A percentile compares a stretch with the other conserved stretches of the same genome.
These are phyloP conservation scores for Solanum hybrid DNA, from an alignment of 305 asterid species.

Conservation along the genomic window DNA sequence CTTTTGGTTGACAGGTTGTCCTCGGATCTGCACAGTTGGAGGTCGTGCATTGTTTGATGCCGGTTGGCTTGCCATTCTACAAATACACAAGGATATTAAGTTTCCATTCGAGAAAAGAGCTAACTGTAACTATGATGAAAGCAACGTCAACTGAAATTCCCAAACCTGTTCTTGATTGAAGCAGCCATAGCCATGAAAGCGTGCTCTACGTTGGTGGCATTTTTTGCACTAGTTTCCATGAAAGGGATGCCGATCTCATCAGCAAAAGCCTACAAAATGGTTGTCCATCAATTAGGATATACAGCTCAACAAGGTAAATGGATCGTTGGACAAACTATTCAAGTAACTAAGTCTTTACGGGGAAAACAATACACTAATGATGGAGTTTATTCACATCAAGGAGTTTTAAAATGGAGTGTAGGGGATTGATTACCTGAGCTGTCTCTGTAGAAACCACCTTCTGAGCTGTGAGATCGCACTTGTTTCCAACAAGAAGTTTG, in stretches of 20 bases:
- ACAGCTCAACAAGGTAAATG: too few species aligned
- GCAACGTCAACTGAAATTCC: background rate
- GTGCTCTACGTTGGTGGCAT: slow-evolving; percentile 32
- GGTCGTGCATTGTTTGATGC: slow-evolving; percentile 60
- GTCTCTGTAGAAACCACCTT: slow-evolving; percentile 71
- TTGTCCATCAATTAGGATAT: background rate
- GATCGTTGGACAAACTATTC: background rate
- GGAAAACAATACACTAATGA: background rate
- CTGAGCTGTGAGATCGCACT: slow-evolving; percentile 71
- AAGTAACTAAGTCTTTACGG: background rate
- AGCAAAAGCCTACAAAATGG: slow-evolving; percentile 29
- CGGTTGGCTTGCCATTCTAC: slow-evolving; percentile 94
- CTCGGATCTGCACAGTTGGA: slow-evolving; percentile 44
- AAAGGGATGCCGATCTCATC: slow-evolving; percentile 43
- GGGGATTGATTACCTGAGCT: slow-evolving; percentile 45
- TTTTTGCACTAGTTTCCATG: slow-evolving; percentile 41
- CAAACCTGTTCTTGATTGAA: slow-evolving; percentile 31
- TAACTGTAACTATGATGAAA: background rate
- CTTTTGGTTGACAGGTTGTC: slow-evolving; percentile 35
- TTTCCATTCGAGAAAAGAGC: background rate
- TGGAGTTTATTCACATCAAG: background rate
- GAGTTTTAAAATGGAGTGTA: background rate
- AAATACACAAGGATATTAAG: background rate
- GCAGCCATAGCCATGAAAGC: slow-evolving; percentile 46
- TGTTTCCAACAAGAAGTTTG: slow-evolving; percentile 89